phyloP scores from a whole-genome alignment of 306 rosid species.

The Sindora glabra region DNA sequence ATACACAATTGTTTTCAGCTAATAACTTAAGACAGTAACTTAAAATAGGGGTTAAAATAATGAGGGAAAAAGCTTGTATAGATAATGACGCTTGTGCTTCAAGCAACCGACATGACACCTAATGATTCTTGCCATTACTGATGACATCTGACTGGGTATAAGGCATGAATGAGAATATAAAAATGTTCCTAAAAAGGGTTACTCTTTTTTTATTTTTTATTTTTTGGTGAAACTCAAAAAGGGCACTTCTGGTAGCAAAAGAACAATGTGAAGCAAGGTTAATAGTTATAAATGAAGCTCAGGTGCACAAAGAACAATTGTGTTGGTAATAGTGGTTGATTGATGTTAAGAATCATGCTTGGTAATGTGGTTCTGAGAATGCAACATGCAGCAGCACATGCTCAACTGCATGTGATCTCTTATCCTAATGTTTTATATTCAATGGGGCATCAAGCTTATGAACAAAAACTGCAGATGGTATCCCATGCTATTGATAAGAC shows the following conservation, averaged over 20 bases:
- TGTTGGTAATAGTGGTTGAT: slow-evolving; percentile 6
- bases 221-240: slow-evolving; percentile 8
- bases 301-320: slow-evolving; percentile 9
- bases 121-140: slow-evolving; percentile 17
- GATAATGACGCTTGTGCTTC: slow-evolving; percentile 33
- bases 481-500: slow-evolving; percentile 18
- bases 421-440: slow-evolving; percentile 11
- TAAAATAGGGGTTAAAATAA: background rate
- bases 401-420: slow-evolving; percentile 19
- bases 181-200: slow-evolving; percentile 14
- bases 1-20: background rate
- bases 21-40: background rate
- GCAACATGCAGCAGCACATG: slow-evolving; percentile 23
- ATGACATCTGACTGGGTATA: slow-evolving; percentile 23
- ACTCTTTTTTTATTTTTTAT: background rate
- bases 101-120: slow-evolving; percentile 29
- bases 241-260: slow-evolving; percentile 3
- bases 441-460: background rate
- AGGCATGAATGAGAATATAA: slow-evolving; percentile 18
- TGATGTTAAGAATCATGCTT: slow-evolving; percentile 11
- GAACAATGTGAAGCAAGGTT: background rate
- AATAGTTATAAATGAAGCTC: background rate
- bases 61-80: background rate
- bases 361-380: background rate
- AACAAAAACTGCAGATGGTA: slow-evolving; percentile 7